Evolutionary conservation across 768 basidiomycete species (phyloP).

Genomic region (Amanita fuliginea): DNA sequence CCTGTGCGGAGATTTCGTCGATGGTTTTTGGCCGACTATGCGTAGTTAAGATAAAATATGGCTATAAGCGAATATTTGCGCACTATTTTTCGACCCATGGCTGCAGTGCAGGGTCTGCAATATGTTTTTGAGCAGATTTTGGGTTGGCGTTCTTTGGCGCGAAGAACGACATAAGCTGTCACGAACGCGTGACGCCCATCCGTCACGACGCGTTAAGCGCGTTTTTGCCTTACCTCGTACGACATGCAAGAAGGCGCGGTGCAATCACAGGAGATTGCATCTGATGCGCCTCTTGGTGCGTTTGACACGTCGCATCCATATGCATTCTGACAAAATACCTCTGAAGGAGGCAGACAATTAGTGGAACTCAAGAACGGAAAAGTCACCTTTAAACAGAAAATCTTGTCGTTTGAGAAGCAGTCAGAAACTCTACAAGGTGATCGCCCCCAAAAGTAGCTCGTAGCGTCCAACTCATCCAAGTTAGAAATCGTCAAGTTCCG

Average conservation of each 20-base stretch:
- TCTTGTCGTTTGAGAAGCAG: constrained; percentile 61
- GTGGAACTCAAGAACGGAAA: constrained; percentile 72
- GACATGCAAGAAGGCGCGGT: background rate
- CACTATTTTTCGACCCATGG: constrained; percentile 99
- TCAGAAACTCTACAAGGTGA: constrained; percentile 76
- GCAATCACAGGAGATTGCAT: background rate
- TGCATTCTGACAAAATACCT: constrained; percentile 14
- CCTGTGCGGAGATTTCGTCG: constrained; percentile 95
- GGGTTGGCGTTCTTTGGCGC: constrained; percentile 26
- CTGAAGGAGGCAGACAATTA: constrained; percentile 32
- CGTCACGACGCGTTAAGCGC: constrained; percentile 27
- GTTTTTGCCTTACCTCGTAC: constrained; percentile 13
- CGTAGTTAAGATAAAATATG: constrained; percentile 3
- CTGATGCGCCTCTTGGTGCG: constrained; percentile 13
- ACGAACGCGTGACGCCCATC: constrained; percentile 34
- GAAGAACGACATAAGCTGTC: constrained; percentile 61
- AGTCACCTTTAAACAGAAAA: constrained; percentile 66
- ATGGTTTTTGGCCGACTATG: constrained; percentile 92
- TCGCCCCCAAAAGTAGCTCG: constrained; percentile 10
- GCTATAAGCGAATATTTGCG: constrained; percentile 13
- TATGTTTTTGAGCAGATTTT: constrained; percentile 32
- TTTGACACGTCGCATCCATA: constrained; percentile 15
- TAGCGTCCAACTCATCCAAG: constrained; percentile 3
- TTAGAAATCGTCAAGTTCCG: constrained; percentile 72
- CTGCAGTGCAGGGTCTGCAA: constrained; percentile 49